These are phyloP conservation scores for Carex arenaria DNA, from an alignment of 202 grass and related monocot genomes.

Conservation along the genomic window DNA sequence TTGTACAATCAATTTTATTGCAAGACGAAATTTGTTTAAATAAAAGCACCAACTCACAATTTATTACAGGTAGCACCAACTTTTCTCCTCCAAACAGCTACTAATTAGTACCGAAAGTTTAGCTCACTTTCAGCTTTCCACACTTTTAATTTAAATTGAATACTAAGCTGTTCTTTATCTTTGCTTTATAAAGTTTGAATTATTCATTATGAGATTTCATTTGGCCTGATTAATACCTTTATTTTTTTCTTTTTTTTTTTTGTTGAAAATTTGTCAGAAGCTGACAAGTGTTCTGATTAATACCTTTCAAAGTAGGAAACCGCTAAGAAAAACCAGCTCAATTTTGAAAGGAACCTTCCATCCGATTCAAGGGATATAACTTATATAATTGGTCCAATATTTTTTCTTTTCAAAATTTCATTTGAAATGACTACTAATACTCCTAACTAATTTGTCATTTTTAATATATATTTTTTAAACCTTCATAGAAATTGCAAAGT, in stretches of 20 bases:
- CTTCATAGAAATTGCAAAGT: too few relatives aligned
- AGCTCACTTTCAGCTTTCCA: not conserved
- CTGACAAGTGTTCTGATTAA: not conserved
- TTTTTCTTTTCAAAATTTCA: not conserved
- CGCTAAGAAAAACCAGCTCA: not conserved
- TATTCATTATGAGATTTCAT: not conserved
- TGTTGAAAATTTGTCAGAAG: too few relatives aligned
- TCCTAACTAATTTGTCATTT: too few relatives aligned
- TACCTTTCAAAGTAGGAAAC: conserved; percentile 15
- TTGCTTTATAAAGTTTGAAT: conserved; percentile 14
- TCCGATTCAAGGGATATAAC: not conserved
- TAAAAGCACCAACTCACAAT: too few relatives aligned
- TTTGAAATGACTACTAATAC: too few relatives aligned
- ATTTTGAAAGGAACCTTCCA: not conserved
- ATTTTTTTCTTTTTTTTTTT: too few relatives aligned
- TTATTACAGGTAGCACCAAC: too few relatives aligned
- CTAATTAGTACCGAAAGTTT: not conserved
- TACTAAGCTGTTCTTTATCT: conserved; percentile 2
- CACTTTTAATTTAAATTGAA: not conserved
- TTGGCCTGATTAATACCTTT: conserved; percentile 11
- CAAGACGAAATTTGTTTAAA: too few relatives aligned
- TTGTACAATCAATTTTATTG: too few relatives aligned
- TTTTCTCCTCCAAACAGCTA: too few relatives aligned
- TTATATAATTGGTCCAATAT: not conserved
- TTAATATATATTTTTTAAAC: too few relatives aligned